These are phyloP conservation scores for Alternaria triticina DNA, from an alignment of 2,329 filamentous ascomycete genomes.

Conservation along the genomic window DNA sequence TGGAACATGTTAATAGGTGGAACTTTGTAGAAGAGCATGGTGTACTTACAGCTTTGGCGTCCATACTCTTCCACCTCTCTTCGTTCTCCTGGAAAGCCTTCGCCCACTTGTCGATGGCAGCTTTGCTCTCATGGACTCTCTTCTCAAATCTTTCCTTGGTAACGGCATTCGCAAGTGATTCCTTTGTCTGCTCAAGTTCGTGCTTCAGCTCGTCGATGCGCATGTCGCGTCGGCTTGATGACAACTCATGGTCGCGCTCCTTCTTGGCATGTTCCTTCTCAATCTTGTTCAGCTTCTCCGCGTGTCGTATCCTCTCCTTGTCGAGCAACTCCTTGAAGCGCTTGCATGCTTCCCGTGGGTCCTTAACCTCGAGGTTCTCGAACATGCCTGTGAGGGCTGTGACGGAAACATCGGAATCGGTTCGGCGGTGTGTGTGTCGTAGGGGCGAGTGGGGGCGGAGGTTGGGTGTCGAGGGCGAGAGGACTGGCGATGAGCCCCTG, in stretches of 20 bases:
- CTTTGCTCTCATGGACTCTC: constrained; percentile 36
- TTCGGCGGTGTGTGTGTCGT: constrained; percentile 30
- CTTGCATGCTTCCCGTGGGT: constrained; percentile 53
- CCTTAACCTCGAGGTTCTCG: constrained; percentile 67
- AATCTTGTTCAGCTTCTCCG: constrained; percentile 50
- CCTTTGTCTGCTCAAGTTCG: constrained; percentile 28
- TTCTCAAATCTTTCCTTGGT: constrained; percentile 39
- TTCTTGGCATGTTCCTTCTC: constrained; percentile 70
- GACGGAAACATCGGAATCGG: constrained; percentile 47
- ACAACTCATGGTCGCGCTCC: constrained; percentile 36
- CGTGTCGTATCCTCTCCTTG: constrained; percentile 50
- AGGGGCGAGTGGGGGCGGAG: constrained; percentile 49
- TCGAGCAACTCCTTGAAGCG: constrained; percentile 53
- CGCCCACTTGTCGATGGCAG: constrained; percentile 43
- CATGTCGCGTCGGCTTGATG: constrained; percentile 13
- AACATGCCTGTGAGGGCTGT: constrained; percentile 70
- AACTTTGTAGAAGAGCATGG: background rate
- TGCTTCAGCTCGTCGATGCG: constrained; percentile 33
- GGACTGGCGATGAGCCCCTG: constrained; percentile 16
- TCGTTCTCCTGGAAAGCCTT: constrained; percentile 40
- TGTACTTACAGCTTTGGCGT: constrained; percentile 34
- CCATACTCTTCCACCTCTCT: constrained; percentile 34
- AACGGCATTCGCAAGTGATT: constrained; percentile 30
- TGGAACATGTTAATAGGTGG: constrained; percentile 10
- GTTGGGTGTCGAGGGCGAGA: constrained; percentile 41